phyloP scores from a whole-genome alignment of 306 rosid species.

The Prunus mira region DNA sequence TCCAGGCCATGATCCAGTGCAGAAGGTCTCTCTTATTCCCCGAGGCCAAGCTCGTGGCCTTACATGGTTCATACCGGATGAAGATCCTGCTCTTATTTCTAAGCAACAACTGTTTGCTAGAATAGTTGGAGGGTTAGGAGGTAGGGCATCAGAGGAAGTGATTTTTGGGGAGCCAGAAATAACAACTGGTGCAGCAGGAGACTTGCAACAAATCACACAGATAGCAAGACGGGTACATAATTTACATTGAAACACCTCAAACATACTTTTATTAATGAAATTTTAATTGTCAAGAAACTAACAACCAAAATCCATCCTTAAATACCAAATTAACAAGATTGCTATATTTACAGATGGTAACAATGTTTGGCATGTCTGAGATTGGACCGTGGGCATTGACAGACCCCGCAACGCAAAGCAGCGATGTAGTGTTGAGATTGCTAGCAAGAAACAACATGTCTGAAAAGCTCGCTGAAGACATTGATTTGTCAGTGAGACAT shows the following conservation, averaged over 20 bases:
- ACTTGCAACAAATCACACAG: conserved; percentile 65
- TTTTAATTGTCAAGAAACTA: not conserved
- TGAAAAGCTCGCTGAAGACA: conserved; percentile 67
- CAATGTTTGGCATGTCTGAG: conserved; percentile 77
- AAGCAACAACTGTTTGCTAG: conserved; percentile 69
- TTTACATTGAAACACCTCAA: too few species aligned
- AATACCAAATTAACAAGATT: not conserved
- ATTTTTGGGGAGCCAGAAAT: conserved; percentile 75
- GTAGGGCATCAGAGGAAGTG: conserved; percentile 76
- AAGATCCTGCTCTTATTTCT: conserved; percentile 59
- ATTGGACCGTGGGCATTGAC: conserved; percentile 74
- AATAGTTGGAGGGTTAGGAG: conserved; percentile 74
- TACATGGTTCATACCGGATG: conserved; percentile 75
- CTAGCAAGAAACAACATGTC: conserved; percentile 72
- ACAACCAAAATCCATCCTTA: not conserved
- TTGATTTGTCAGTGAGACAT: conserved; percentile 45
- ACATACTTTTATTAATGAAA: too few species aligned
- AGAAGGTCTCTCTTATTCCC: conserved; percentile 66
- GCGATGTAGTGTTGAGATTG: conserved; percentile 71
- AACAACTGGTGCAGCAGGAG: conserved; percentile 78
- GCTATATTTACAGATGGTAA: conserved; percentile 51
- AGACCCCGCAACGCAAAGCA: conserved; percentile 48
- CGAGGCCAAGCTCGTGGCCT: conserved; percentile 73
- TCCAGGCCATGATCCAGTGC: conserved; percentile 70
- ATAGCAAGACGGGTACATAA: conserved; percentile 55